Evolutionary conservation across 495 filamentous ascomycete species (phyloP).

Genomic region (Penicillium canescens): DNA sequence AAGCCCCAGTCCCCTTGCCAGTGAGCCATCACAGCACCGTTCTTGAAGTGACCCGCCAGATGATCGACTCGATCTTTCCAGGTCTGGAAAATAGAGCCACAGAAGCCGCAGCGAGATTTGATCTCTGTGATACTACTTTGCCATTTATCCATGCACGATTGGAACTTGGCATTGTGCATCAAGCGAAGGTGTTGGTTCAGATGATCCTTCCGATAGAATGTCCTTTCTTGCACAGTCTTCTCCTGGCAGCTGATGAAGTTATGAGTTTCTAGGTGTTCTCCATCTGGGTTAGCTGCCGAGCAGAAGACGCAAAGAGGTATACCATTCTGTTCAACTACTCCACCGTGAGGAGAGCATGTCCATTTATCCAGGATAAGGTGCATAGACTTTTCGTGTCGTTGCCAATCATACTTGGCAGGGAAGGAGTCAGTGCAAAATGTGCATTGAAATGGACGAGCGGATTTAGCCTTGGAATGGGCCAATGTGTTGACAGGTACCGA

Average conservation of each 20-base stretch:
- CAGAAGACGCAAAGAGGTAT: conserved; percentile 70
- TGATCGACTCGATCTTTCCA: conserved; percentile 74
- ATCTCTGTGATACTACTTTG: conserved; percentile 70
- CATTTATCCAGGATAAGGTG: conserved; percentile 83
- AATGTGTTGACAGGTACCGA: conserved; percentile 45
- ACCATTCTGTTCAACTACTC: conserved; percentile 42
- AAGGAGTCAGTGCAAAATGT: conserved; percentile 93
- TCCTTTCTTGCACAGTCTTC: conserved; percentile 68
- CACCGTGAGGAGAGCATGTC: conserved; percentile 70
- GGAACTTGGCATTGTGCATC: conserved; percentile 74
- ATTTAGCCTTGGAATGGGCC: conserved; percentile 41
- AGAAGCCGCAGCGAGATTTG: conserved; percentile 73
- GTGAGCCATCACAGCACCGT: conserved; percentile 68
- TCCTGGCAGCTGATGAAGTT: conserved; percentile 75
- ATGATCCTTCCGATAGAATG: conserved; percentile 89
- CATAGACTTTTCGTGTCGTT: conserved; percentile 84
- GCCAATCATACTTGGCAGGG: conserved; percentile 89
- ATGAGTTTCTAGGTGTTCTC: conserved; percentile 72
- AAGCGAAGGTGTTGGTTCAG: conserved; percentile 81
- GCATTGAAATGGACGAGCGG: conserved; percentile 68
- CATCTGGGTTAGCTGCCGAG: conserved; percentile 61
- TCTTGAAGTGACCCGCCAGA: conserved; percentile 72
- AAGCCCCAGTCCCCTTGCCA: conserved; percentile 85
- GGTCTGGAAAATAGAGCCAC: conserved; percentile 62
- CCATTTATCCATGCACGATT: conserved; percentile 74